Evolutionary conservation across 805 yeast species (phyloP), one percentile per base, ranked within the genome.

Genomic region (Yamadazyma scolyti): DNA sequence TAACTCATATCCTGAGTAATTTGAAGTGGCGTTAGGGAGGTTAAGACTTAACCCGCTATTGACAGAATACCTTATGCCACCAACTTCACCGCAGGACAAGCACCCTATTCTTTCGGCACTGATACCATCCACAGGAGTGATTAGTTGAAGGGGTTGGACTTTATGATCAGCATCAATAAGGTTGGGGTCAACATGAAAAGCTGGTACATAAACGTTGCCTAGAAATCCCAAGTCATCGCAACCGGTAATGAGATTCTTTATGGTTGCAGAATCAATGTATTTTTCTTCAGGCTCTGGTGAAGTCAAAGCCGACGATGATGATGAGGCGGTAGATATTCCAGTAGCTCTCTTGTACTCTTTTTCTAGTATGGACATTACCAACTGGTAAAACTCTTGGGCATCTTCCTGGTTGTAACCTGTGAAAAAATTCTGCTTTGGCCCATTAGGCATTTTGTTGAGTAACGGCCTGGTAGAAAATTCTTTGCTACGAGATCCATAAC

Each of bases 361-460:
- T 48, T 84, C 94, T 19, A 84, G 61, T 34, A 81, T 75, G 24
- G 73, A 68, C 69, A 84, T 65, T 2, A 83, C 71, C 30, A 80
- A 70, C 53, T 89, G 97, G 62, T 89, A 89, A 49, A 89, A 89
- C 54, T 89, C 97, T 57, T 89, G 96, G 0, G 97, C 97, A 61
- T 89, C 97, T 55, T 89, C 96, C 59, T 89, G 97, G 49, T 85
- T 87, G 51, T 86, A 86, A 2, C 96, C 93, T 33, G 77, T 58
- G 45, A 88, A 77, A 37, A 87, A 73, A 50, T 80, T 81, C 48
- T 78, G 82, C 44, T 79, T 80, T 9, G 93, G 89, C 0, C 86
- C 83, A 48, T 82, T 81, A 4, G 82, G 73, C 86, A 84, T 81
- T 4, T 75, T 72, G 47, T 73, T 78, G 31, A 83, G 54, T 26